Evolutionary conservation across 2,329 filamentous ascomycete species (phyloP).

Genomic region (Plectosphaerella plurivora): DNA sequence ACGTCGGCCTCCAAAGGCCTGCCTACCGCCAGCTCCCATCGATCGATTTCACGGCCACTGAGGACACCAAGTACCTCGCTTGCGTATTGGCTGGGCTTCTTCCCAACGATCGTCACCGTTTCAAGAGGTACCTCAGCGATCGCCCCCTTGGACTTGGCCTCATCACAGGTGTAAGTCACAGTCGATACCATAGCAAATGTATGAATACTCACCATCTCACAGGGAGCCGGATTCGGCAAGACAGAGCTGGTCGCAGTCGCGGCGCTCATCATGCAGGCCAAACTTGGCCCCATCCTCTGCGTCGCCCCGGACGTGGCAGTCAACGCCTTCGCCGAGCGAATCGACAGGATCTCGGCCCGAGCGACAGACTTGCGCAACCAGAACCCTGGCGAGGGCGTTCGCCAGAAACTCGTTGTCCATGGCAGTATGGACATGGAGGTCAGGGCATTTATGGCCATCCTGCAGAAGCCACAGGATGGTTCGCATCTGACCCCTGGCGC

Average conservation of each 20-base stretch:
- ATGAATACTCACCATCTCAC: background rate
- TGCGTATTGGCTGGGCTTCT: background rate
- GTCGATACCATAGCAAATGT: no score
- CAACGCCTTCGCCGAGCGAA: slow-evolving; percentile 10
- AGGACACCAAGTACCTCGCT: background rate
- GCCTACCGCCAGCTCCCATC: background rate
- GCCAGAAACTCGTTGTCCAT: no score
- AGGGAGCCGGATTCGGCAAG: slow-evolving; percentile 14
- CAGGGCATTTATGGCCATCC: no score
- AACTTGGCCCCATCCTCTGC: slow-evolving; percentile 6
- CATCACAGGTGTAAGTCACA: slow-evolving; percentile 2
- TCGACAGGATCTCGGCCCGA: background rate
- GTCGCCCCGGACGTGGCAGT: slow-evolving; percentile 11
- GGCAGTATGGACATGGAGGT: no score
- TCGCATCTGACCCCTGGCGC: no score
- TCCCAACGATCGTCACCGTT: background rate
- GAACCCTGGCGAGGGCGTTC: no score
- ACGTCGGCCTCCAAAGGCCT: no score
- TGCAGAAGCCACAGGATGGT: no score
- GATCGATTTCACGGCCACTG: background rate
- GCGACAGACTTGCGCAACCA: no score
- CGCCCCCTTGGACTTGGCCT: slow-evolving; percentile 1
- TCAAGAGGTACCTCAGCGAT: background rate
- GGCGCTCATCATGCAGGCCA: slow-evolving; percentile 6
- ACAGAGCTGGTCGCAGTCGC: background rate